Evolutionary conservation across 2,329 filamentous ascomycete genomes (phyloP).

Genomic region (Ophiocordyceps unilateralis): DNA sequence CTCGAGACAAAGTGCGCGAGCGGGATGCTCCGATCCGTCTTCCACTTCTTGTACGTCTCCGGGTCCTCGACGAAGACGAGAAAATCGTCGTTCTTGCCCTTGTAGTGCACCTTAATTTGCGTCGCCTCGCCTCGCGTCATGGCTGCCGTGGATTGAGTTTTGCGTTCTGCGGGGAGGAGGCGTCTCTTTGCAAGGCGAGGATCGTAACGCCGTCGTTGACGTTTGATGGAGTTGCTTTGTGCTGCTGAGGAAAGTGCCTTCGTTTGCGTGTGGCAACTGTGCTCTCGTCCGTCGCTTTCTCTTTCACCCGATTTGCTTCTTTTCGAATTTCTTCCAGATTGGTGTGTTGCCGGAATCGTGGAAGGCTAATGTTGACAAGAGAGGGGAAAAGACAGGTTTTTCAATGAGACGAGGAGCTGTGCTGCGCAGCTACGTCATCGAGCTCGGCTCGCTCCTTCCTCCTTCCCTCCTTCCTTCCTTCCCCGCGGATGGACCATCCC

Average conservation of each 20-base stretch:
- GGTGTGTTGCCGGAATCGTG: no score
- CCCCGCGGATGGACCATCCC: background rate
- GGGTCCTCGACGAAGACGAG: slow-evolving; percentile 41
- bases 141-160: background rate
- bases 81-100: slow-evolving; percentile 47
- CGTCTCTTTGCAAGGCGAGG: no score
- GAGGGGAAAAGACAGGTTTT: background rate
- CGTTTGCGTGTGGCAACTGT: no score
- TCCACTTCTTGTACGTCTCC: slow-evolving; percentile 63
- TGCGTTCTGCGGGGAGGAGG: no score
- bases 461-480: background rate
- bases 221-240: no score
- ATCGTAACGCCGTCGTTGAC: no score
- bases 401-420: background rate
- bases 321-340: background rate
- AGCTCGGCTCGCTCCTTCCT: background rate
- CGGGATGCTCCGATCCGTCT: slow-evolving; percentile 59
- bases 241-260: no score
- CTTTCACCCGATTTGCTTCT: no score
- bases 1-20: slow-evolving; percentile 71
- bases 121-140: slow-evolving; percentile 58
- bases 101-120: slow-evolving; percentile 70
- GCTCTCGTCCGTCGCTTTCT: no score
- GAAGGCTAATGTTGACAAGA: background rate
- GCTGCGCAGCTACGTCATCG: slow-evolving; percentile 1